These are phyloP conservation scores for Triangularia setosa DNA, from an alignment of 2,329 filamentous ascomycete species.

Conservation along the genomic window DNA sequence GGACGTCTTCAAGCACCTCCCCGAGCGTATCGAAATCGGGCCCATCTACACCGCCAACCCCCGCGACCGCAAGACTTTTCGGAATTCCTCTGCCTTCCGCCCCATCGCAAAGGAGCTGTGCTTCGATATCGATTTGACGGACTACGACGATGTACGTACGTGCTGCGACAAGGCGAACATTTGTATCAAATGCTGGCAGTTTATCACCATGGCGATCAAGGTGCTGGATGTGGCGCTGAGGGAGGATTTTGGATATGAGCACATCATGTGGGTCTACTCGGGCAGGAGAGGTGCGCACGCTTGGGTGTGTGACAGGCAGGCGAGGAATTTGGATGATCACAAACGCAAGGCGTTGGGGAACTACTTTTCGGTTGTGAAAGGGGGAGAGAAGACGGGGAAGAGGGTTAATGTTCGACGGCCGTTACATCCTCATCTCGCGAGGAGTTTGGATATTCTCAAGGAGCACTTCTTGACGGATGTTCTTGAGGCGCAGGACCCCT, in stretches of 20 bases:
- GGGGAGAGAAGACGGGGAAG: slow-evolving; percentile 80
- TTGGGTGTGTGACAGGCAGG: slow-evolving; percentile 92
- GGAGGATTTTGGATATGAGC: slow-evolving; percentile 94
- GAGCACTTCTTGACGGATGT: slow-evolving; percentile 81
- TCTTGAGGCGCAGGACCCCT: slow-evolving; percentile 81
- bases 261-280: slow-evolving; percentile 98
- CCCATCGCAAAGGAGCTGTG: slow-evolving; percentile 91
- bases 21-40: slow-evolving; percentile 94
- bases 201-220: slow-evolving; percentile 97
- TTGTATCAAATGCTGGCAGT: slow-evolving; percentile 90
- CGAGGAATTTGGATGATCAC: slow-evolving; percentile 78
- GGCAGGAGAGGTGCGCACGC: slow-evolving; percentile 95
- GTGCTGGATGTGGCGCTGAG: slow-evolving; percentile 82
- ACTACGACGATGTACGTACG: slow-evolving; percentile 94
- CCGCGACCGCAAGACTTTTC: slow-evolving; percentile 82
- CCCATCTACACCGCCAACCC: slow-evolving; percentile 96
- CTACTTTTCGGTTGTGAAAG: slow-evolving; percentile 87
- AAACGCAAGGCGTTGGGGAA: slow-evolving; percentile 80
- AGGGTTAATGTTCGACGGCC: slow-evolving; percentile 80
- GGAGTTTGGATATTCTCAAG: slow-evolving; percentile 81
- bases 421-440: slow-evolving; percentile 83
- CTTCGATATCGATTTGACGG: slow-evolving; percentile 99
- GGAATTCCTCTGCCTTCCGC: slow-evolving; percentile 76
- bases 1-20: slow-evolving; percentile 82
- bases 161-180: slow-evolving; percentile 94